Conservation (phyloP, 2,329 filamentous ascomycete species). For the Fusarium sp. region DNA sequence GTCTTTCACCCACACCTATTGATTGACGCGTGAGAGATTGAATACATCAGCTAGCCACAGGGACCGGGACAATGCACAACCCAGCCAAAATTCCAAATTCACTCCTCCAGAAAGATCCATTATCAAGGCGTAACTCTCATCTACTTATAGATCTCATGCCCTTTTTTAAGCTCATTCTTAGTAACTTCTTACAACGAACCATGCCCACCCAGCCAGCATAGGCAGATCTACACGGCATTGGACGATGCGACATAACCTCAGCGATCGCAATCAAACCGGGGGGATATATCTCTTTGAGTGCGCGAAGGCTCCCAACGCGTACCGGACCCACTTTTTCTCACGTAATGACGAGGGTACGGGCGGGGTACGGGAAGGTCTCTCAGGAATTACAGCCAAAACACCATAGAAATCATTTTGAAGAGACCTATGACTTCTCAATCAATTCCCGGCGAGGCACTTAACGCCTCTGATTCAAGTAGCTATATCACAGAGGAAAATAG, state of each 20-base stretch:
- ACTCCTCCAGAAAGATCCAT: background rate
- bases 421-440: no score
- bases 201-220: background rate
- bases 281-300: no score
- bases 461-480: no score
- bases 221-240: background rate
- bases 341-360: no score
- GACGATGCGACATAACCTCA: background rate
- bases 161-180: constrained; percentile 2
- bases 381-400: no score
- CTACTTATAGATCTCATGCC: background rate
- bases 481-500: no score
- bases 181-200: background rate
- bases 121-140: background rate
- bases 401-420: no score
- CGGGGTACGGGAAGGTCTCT: no score
- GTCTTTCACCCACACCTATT: background rate
- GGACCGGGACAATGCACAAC: background rate
- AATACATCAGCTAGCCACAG: background rate
- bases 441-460: no score
- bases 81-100: background rate
- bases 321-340: no score
- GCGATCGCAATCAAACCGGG: background rate
- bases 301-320: no score
- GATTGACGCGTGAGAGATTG: background rate